Evolutionary conservation across 139 green algal species (phyloP).

Genomic region (Choricystis sp.): DNA sequence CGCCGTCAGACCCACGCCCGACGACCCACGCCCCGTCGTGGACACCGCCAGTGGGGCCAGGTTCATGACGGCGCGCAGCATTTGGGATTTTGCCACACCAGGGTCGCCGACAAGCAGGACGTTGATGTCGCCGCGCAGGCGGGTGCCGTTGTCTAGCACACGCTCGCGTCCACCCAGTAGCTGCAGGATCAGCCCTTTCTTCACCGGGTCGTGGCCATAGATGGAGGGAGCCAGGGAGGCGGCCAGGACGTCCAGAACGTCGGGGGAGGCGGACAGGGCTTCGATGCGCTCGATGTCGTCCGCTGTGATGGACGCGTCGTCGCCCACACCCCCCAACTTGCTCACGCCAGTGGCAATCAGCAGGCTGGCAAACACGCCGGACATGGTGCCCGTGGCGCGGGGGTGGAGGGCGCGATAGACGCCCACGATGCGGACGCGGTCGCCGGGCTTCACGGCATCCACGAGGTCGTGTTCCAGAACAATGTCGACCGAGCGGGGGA

Average conservation of each 20-base stretch:
- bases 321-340: constrained; percentile 27
- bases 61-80: constrained; percentile 90
- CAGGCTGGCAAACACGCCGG: constrained; percentile 32
- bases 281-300: constrained; percentile 30
- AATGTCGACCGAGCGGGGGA: constrained; percentile 54
- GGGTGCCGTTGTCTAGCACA: constrained; percentile 50
- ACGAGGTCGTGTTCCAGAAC: constrained; percentile 53
- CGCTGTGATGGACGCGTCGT: constrained; percentile 12
- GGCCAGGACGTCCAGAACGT: constrained; percentile 66
- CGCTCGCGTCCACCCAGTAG: constrained; percentile 50
- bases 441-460: constrained; percentile 85
- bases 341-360: constrained; percentile 40
- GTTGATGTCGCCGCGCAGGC: constrained; percentile 97
- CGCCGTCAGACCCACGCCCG: constrained; percentile 91
- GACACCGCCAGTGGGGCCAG: constrained; percentile 77
- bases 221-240: constrained; percentile 87
- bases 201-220: constrained; percentile 83
- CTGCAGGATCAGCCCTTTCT: constrained; percentile 66
- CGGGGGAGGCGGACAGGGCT: constrained; percentile 22
- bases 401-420: constrained; percentile 79
- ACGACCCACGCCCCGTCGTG: constrained; percentile 91
- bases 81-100: constrained; percentile 57
- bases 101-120: constrained; percentile 66
- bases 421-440: constrained; percentile 74
- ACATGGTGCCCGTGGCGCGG: constrained; percentile 26